Conservation (phyloP, 495 filamentous ascomycete genomes). For the Lichenothelia convexa region DNA sequence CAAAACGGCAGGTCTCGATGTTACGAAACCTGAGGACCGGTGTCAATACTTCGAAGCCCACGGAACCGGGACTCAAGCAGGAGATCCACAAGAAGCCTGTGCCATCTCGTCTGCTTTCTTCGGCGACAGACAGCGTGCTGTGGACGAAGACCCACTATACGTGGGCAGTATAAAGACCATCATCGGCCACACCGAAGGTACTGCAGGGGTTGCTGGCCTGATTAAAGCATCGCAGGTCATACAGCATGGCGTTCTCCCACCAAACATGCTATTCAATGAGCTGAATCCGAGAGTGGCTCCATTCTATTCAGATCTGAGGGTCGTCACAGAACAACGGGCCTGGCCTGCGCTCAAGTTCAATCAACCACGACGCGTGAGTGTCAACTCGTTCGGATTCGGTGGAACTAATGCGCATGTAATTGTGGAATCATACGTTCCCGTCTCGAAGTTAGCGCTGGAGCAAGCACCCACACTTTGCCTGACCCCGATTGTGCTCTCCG, state of each 20-base stretch:
- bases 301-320: neutral
- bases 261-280: conserved; percentile 3
- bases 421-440: conserved; percentile 3
- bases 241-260: conserved; percentile 1
- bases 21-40: conserved; percentile 6
- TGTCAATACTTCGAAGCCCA: conserved; percentile 26
- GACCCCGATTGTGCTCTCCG: too few relatives aligned
- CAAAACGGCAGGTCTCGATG: conserved; percentile 19
- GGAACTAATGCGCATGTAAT: conserved; percentile 6
- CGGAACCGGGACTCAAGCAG: conserved; percentile 38
- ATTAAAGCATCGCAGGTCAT: conserved; percentile 1
- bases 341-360: conserved; percentile 1
- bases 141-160: neutral
- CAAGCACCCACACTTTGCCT: too few relatives aligned
- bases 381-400: conserved; percentile 5
- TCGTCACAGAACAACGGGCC: neutral
- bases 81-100: conserved; percentile 28
- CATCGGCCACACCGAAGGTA: conserved; percentile 3
- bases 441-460: too few relatives aligned
- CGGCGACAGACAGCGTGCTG: neutral
- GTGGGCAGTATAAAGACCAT: conserved; percentile 2
- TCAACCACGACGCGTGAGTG: neutral
- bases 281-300: conserved; percentile 1
- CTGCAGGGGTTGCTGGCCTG: conserved; percentile 3
- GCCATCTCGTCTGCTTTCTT: conserved; percentile 27